Percentiles rank a stretch among this genome's conserved stretches.
These are phyloP conservation scores for Candida takata DNA, from an alignment of 805 yeast species.

Conservation along the genomic window DNA sequence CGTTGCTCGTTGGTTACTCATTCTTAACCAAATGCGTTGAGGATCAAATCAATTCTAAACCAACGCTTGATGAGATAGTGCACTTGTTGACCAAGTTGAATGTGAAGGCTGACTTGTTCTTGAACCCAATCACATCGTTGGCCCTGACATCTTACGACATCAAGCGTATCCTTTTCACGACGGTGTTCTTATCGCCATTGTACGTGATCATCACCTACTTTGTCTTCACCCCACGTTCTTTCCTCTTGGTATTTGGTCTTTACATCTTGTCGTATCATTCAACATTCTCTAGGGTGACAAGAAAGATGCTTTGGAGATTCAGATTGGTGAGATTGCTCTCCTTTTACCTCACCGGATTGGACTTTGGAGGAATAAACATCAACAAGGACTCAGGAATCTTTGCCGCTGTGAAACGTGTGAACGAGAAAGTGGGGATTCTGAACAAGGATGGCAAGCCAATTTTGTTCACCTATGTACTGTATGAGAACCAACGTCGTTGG, in stretches of 20 bases:
- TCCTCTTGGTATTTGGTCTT: slow-evolving; percentile 51
- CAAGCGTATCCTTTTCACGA: slow-evolving; percentile 73
- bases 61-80: slow-evolving; percentile 83
- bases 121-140: slow-evolving; percentile 71
- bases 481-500: slow-evolving; percentile 96
- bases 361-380: slow-evolving; percentile 47
- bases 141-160: slow-evolving; percentile 74
- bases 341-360: slow-evolving; percentile 83
- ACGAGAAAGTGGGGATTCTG: slow-evolving; percentile 28
- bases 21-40: slow-evolving; percentile 49
- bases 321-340: slow-evolving; percentile 59
- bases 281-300: slow-evolving; percentile 72
- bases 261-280: slow-evolving; percentile 80
- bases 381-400: slow-evolving; percentile 34
- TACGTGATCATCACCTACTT: slow-evolving; percentile 66
- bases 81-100: slow-evolving; percentile 69
- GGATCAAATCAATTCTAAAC: slow-evolving; percentile 53
- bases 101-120: slow-evolving; percentile 65
- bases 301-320: slow-evolving; percentile 82
- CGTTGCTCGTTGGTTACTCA: slow-evolving; percentile 52
- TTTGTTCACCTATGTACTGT: slow-evolving; percentile 83
- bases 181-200: slow-evolving; percentile 78
- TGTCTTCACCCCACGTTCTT: slow-evolving; percentile 61
- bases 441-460: slow-evolving; percentile 43
- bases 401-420: slow-evolving; percentile 36